Percentiles rank a stretch among this genome's conserved stretches.
Conservation (phyloP, 1,284 basidiomycete species). For the Lignosus rhinocerotis region DNA sequence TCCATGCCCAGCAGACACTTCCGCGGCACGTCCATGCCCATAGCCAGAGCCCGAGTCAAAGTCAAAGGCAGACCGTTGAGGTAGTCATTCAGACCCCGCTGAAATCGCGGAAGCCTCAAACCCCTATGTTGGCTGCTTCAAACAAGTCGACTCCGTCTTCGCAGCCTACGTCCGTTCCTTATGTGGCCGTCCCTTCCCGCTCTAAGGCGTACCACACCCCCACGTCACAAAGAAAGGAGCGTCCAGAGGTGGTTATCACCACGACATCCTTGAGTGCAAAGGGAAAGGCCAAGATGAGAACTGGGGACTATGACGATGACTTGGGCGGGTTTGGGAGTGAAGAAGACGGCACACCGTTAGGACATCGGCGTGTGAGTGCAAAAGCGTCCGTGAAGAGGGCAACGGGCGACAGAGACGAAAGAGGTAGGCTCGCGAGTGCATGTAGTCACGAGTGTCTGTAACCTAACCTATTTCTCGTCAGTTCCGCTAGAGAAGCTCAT, state of each 20-base stretch:
- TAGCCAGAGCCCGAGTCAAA: conserved; percentile 11
- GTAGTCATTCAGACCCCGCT: conserved; percentile 16
- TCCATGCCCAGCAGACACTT: not conserved
- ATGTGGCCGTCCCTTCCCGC: conserved; percentile 56
- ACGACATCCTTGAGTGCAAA: conserved; percentile 21
- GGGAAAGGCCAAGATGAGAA: conserved; percentile 32
- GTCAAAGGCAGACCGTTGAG: conserved; percentile 7
- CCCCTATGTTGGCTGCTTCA: conserved; percentile 17
- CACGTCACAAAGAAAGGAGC: conserved; percentile 28
- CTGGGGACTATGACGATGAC: conserved; percentile 45
- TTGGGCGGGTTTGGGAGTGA: conserved; percentile 62
- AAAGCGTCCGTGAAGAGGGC: conserved; percentile 51
- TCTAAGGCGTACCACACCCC: conserved; percentile 51
- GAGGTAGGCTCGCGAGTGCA: conserved; percentile 49
- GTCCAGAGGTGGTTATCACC: conserved; percentile 19
- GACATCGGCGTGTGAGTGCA: conserved; percentile 33
- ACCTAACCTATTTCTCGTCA: conserved; percentile 32
- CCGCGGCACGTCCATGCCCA: not conserved
- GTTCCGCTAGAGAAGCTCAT: conserved; percentile 75
- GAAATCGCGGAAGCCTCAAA: conserved; percentile 13
- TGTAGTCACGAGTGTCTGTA: not conserved
- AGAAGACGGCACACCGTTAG: conserved; percentile 42
- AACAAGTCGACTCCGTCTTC: conserved; percentile 12
- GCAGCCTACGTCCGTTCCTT: conserved; percentile 42
- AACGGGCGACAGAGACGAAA: conserved; percentile 74